phyloP scores from a whole-genome alignment of 805 yeast species.

The Lachancea sp. region DNA sequence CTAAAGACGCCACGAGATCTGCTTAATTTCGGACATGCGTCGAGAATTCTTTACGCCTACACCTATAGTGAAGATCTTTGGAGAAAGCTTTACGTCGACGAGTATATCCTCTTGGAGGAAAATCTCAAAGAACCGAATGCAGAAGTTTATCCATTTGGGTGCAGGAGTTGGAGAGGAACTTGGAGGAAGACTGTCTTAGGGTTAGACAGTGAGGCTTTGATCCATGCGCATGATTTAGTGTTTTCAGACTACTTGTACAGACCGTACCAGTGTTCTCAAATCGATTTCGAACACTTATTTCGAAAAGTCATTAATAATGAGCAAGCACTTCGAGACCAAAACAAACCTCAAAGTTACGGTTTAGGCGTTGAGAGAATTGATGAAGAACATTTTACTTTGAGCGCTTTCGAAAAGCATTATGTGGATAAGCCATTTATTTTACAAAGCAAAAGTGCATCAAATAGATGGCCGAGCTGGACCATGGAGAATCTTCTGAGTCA shows the following conservation, averaged over 20 bases:
- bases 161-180: conserved; percentile 60
- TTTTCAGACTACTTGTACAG: conserved; percentile 76
- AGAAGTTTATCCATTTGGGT: conserved; percentile 25
- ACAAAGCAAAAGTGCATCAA: conserved; percentile 19
- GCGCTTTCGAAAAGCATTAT: conserved; percentile 42
- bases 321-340: conserved; percentile 19
- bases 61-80: conserved; percentile 74
- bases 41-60: conserved; percentile 66
- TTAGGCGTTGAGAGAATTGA: conserved; percentile 46
- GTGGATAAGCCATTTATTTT: conserved; percentile 61
- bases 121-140: conserved; percentile 11
- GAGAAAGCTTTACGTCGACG: conserved; percentile 51
- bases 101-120: conserved; percentile 15
- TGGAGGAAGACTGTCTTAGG: conserved; percentile 64
- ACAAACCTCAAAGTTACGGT: conserved; percentile 19
- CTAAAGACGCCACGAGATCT: conserved; percentile 46
- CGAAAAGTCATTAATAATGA: conserved; percentile 45
- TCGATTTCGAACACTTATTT: conserved; percentile 50
- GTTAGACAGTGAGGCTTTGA: conserved; percentile 37
- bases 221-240: conserved; percentile 44
- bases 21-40: conserved; percentile 47
- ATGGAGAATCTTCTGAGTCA: conserved; percentile 41
- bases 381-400: conserved; percentile 39
- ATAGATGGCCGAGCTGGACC: conserved; percentile 65
- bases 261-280: conserved; percentile 75